Conservation (phyloP, 2,329 filamentous ascomycete species). For the Lachnum nothofagi region DNA sequence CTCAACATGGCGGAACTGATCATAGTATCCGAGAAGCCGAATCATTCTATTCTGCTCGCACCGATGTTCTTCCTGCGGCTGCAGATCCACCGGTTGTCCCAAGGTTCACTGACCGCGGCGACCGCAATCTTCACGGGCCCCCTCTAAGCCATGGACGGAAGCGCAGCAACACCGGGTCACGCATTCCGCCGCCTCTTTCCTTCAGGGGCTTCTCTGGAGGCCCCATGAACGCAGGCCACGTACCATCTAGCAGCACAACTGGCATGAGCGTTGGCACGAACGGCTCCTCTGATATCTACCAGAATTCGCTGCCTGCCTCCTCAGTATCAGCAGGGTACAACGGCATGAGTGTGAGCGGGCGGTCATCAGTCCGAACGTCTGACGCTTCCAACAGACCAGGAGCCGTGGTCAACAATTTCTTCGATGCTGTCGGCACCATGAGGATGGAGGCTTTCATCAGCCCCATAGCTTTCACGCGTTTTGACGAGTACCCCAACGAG, state of each 20-base stretch:
- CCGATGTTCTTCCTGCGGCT: slow-evolving; percentile 32
- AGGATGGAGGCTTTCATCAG: slow-evolving; percentile 96
- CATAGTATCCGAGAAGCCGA: slow-evolving; percentile 21
- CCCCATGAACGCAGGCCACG: slow-evolving; percentile 22
- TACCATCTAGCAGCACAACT: slow-evolving; percentile 50
- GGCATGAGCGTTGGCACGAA: slow-evolving; percentile 54
- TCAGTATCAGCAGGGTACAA: slow-evolving; percentile 35
- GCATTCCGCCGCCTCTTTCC: slow-evolving; percentile 62
- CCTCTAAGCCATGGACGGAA: slow-evolving; percentile 66
- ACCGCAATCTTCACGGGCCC: slow-evolving; percentile 16
- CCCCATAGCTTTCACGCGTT: slow-evolving; percentile 42
- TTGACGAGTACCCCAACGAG: slow-evolving; percentile 31
- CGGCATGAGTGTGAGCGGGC: slow-evolving; percentile 40
- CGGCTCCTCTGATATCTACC: slow-evolving; percentile 56
- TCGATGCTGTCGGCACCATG: slow-evolving; percentile 83
- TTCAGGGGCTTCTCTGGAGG: slow-evolving; percentile 68
- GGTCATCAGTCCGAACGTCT: slow-evolving; percentile 30
- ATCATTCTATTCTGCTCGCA: slow-evolving; percentile 23
- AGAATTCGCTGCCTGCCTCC: slow-evolving; percentile 45
- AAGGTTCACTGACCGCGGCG: slow-evolving; percentile 58
- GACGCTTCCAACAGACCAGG: slow-evolving; percentile 29
- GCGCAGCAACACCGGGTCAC: slow-evolving; percentile 81
- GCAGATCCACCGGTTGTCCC: slow-evolving; percentile 70
- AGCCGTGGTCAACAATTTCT: slow-evolving; percentile 50
- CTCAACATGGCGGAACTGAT: slow-evolving; percentile 18